A percentile compares a stretch with the other conserved stretches of the same genome.
Evolutionary conservation across 2,329 filamentous ascomycete species (phyloP).

Genomic region (Penicillium verrucosum): DNA sequence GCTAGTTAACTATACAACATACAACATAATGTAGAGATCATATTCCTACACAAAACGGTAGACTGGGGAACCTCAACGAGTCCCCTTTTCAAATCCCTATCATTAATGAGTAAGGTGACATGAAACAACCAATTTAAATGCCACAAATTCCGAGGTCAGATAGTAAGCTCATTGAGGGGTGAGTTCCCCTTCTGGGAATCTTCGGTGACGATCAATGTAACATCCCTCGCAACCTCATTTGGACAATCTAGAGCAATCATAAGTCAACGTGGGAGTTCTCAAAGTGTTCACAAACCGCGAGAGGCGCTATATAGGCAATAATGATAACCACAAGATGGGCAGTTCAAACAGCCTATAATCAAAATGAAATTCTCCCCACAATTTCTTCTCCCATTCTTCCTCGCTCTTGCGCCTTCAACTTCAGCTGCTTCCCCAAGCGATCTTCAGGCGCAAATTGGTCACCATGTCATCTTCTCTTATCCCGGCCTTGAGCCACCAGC

Average conservation of each 20-base stretch:
- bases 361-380: constrained; percentile 5
- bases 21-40: not conserved
- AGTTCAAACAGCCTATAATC: not conserved
- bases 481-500: constrained; percentile 24
- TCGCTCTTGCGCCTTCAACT: not conserved
- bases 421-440: not conserved
- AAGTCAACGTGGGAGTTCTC: not conserved
- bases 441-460: constrained; percentile 18
- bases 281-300: not conserved
- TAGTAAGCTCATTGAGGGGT: constrained; percentile 5
- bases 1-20: too few species aligned
- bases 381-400: constrained; percentile 2
- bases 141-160: not conserved
- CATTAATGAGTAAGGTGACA: not conserved
- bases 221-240: not conserved
- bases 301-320: not conserved
- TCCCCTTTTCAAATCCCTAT: not conserved
- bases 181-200: not conserved
- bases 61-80: not conserved
- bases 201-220: constrained; percentile 13
- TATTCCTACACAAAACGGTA: too few species aligned
- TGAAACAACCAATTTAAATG: not conserved
- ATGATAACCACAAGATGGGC: not conserved
- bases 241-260: not conserved
- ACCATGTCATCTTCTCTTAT: constrained; percentile 36